Evolutionary conservation across 1,284 basidiomycete species (phyloP).

Genomic region (Cryptococcus sp.): DNA sequence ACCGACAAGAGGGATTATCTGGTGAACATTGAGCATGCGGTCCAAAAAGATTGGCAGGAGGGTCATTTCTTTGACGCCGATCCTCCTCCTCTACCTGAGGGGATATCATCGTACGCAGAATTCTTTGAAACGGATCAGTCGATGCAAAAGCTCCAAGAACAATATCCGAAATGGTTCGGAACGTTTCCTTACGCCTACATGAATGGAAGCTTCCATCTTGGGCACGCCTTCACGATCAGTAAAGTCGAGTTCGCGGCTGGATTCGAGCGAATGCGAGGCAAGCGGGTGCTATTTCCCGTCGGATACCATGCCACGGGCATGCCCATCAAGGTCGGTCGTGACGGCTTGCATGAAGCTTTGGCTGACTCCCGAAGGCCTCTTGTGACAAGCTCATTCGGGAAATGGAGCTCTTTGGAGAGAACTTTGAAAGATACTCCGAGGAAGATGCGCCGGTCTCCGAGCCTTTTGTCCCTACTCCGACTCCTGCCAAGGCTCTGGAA

Average conservation of each 20-base stretch:
- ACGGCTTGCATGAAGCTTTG: not conserved
- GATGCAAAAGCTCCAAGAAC: slow-evolving; percentile 51
- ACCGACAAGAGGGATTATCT: slow-evolving; percentile 90
- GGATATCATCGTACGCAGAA: slow-evolving; percentile 58
- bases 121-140: slow-evolving; percentile 50
- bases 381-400: slow-evolving; percentile 97
- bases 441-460: slow-evolving; percentile 25
- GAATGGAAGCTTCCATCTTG: slow-evolving; percentile 96
- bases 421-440: slow-evolving; percentile 66
- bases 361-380: slow-evolving; percentile 61
- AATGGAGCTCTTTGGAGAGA: slow-evolving; percentile 89
- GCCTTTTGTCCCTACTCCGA: slow-evolving; percentile 31
- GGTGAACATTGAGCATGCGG: slow-evolving; percentile 73
- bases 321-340: slow-evolving; percentile 83
- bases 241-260: slow-evolving; percentile 98
- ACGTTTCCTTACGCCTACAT: slow-evolving; percentile 96
- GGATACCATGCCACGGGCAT: slow-evolving; percentile 97
- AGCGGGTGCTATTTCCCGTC: slow-evolving; percentile 90
- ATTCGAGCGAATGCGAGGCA: slow-evolving; percentile 92
- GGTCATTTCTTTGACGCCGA: slow-evolving; percentile 68
- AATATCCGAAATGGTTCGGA: slow-evolving; percentile 94
- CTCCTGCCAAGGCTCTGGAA: slow-evolving; percentile 35
- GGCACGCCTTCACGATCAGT: slow-evolving; percentile 96
- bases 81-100: slow-evolving; percentile 67
- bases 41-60: slow-evolving; percentile 72